Evolutionary conservation across 345 rosid species (phyloP).

Genomic region (Euclidium syriacum): DNA sequence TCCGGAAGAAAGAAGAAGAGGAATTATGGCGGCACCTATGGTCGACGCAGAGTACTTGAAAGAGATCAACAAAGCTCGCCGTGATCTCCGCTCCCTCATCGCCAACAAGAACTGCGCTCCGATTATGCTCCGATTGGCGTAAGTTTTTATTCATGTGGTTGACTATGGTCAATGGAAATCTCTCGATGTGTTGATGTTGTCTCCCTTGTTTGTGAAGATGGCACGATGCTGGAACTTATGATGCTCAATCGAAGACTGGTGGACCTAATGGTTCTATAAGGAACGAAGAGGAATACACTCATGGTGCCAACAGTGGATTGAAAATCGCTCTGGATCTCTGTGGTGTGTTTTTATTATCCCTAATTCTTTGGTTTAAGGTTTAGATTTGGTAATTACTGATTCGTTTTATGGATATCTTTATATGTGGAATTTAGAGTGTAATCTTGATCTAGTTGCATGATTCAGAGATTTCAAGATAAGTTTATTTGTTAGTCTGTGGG

Average conservation of each 20-base stretch:
- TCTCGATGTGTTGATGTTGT: neutral
- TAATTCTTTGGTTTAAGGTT: neutral
- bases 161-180: too few species aligned
- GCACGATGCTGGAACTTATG: constrained; percentile 97
- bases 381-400: neutral
- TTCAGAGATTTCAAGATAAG: neutral
- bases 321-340: constrained; percentile 78
- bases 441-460: neutral
- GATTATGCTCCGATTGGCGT: constrained; percentile 96
- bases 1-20: neutral
- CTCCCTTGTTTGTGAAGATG: constrained; percentile 44
- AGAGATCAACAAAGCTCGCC: constrained; percentile 86
- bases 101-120: constrained; percentile 87
- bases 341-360: constrained; percentile 36
- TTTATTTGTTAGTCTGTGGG: neutral
- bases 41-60: constrained; percentile 80
- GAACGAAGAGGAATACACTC: constrained; percentile 71
- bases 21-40: constrained; percentile 63
- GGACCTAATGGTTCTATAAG: constrained; percentile 92
- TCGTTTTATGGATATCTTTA: neutral
- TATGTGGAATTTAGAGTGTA: neutral
- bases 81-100: constrained; percentile 87
- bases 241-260: constrained; percentile 71
- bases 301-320: constrained; percentile 74
- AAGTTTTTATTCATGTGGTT: neutral